Evolutionary conservation across 495 filamentous ascomycete species (phyloP).

Genomic region (Bombardia bombarda): DNA sequence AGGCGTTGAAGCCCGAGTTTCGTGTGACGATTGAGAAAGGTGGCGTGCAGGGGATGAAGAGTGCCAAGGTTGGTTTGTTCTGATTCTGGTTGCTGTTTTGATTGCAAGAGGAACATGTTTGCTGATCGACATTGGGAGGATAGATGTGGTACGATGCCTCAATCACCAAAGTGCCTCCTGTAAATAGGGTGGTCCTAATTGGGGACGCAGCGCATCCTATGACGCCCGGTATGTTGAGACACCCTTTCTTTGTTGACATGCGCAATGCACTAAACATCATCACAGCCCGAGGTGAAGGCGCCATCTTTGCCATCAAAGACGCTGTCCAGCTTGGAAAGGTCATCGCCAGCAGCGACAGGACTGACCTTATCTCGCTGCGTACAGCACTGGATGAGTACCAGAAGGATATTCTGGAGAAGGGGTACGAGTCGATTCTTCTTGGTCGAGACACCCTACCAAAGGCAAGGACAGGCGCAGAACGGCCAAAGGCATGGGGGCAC

Average conservation of each 20-base stretch:
- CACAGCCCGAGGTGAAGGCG: constrained; percentile 28
- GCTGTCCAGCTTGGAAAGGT: constrained; percentile 15
- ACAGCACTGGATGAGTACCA: constrained; percentile 13
- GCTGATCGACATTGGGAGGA: no score
- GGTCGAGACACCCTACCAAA: not conserved
- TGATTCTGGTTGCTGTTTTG: no score
- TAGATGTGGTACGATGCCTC: constrained; percentile 14
- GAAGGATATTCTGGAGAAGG: constrained; percentile 7
- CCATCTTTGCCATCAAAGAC: constrained; percentile 23
- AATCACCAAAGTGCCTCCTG: constrained; percentile 9
- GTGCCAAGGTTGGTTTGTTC: no score
- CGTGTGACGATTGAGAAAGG: no score
- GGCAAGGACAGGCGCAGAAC: not conserved
- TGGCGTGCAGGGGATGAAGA: no score
- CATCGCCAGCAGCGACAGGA: constrained; percentile 8
- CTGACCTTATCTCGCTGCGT: not conserved
- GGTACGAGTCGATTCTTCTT: constrained; percentile 6
- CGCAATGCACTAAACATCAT: not conserved
- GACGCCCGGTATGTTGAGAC: constrained; percentile 47
- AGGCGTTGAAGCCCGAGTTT: no score
- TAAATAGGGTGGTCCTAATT: constrained; percentile 39
- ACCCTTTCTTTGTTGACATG: not conserved
- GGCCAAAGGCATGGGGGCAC: constrained; percentile 9
- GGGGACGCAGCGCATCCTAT: constrained; percentile 55
- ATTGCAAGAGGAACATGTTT: no score